Base-by-base conservation (phyloP, 352 stramenopile genomes). In the Globisporangium middletonii region DNA sequence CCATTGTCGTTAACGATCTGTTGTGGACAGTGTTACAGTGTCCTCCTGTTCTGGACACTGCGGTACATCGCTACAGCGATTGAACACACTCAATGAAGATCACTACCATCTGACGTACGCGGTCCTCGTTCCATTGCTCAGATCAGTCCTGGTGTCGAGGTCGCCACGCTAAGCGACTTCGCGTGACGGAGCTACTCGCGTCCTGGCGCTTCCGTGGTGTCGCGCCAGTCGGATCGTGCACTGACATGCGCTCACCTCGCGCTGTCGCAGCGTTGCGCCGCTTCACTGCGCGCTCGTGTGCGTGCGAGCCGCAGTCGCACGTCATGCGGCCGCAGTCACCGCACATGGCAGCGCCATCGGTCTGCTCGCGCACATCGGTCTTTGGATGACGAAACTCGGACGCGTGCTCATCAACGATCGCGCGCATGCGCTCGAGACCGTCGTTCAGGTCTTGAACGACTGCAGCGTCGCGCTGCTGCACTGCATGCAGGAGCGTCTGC, bases 311-410 rank as follows among this genome's bases (percentile, higher is more conserved):
- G 37, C 51, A 57, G 16, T 57, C 37, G 42, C 51, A 57, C 37
- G 37, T 49, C 5, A 57, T 49, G 23, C 51, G 51, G 7, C 51
- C 51, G 9, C 51, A 57, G 4, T 15, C 54, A 12, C 12, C 30
- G 6, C 44, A 46, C 15, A 43, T 53, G 2, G 48, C 23, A 19
- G 37, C 44, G 15, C 18, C 47, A 16, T n/a, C 37, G 15, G 28
- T 70, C 7, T 74, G 57, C 38, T 89, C 74, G 12, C 77, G 71
- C 23, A 87, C 23, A 54, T 92, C 83, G 1, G 70, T 62, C 55
- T 88, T 89, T 1, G 77, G 68, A 2, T 86, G 26, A 12, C 77
- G 70, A 50, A 84, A 89, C 45, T 85, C 71, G 26, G 82, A 80
- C 38, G 77, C 79, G 12, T 73, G 73, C 23, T 86, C 65, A 27